phyloP scores from a whole-genome alignment of 441 rosid genomes.

The Pelargonium cotyledonis region DNA sequence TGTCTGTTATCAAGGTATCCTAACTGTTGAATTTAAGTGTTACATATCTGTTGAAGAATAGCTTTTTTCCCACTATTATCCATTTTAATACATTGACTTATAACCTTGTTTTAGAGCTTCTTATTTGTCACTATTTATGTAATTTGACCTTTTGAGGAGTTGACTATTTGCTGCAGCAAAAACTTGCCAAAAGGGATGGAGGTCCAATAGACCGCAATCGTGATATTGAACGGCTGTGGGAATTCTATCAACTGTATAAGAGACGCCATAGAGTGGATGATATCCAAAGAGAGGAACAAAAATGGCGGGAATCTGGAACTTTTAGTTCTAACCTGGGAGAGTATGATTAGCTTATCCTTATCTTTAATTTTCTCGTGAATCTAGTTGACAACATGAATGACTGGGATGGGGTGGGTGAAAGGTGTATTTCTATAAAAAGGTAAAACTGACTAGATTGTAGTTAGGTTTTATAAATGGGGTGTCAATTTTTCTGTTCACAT shows the following conservation, averaged over 20 bases:
- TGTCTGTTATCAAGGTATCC: constrained; percentile 81
- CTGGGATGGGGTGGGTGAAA: not conserved
- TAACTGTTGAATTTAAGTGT: constrained; percentile 6
- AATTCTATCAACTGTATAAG: constrained; percentile 73
- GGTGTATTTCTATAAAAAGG: not conserved
- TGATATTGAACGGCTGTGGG: constrained; percentile 82
- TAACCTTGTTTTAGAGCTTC: not conserved
- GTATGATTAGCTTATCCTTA: constrained; percentile 43
- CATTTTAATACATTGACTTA: not conserved
- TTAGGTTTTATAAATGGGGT: not conserved
- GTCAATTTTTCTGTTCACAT: not conserved
- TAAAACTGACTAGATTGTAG: not conserved
- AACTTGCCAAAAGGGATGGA: constrained; percentile 84
- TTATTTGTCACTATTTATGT: not conserved
- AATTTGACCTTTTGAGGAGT: constrained; percentile 13
- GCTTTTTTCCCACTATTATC: constrained; percentile 1
- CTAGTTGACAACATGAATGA: not conserved
- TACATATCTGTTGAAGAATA: constrained; percentile 9
- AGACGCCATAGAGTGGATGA: constrained; percentile 77
- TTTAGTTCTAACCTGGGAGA: constrained; percentile 68
- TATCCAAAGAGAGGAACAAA: constrained; percentile 79
- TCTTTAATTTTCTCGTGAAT: constrained; percentile 21
- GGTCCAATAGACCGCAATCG: constrained; percentile 69
- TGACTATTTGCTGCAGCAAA: constrained; percentile 66
- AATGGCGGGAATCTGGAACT: constrained; percentile 76